phyloP scores from a whole-genome alignment of 2,329 filamentous ascomycete species.

The Phialemonium atrogriseum region DNA sequence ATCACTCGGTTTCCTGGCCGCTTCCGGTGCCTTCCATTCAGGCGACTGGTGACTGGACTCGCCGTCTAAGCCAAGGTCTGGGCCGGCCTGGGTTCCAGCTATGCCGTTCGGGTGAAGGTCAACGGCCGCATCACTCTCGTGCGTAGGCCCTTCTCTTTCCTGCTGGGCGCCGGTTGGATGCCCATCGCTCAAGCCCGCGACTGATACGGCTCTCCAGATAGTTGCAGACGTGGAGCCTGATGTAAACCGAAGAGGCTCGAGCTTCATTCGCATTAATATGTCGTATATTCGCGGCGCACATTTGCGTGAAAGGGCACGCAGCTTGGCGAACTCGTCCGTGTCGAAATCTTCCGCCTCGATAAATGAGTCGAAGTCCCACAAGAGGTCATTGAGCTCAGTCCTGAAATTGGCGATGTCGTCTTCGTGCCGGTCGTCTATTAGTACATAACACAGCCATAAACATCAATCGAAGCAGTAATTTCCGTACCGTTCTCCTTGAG shows the following conservation, averaged over 20 bases:
- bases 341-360: constrained; percentile 42
- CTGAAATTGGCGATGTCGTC: constrained; percentile 42
- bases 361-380: constrained; percentile 52
- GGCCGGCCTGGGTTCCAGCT: too few relatives aligned
- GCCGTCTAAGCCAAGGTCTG: too few relatives aligned
- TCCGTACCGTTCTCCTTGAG: constrained; percentile 46
- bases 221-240: too few relatives aligned
- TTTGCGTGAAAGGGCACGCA: constrained; percentile 38
- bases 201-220: too few relatives aligned
- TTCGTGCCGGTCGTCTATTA: constrained; percentile 13
- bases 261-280: constrained; percentile 45
- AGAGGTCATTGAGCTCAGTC: constrained; percentile 36
- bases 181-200: too few relatives aligned
- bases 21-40: too few relatives aligned
- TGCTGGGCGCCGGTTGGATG: too few relatives aligned
- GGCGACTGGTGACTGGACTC: too few relatives aligned
- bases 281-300: constrained; percentile 40
- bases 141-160: too few relatives aligned
- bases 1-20: constrained; percentile 1
- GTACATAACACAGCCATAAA: too few relatives aligned
- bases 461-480: background rate
- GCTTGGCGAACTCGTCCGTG: constrained; percentile 36
- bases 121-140: too few relatives aligned
- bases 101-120: too few relatives aligned
- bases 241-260: constrained; percentile 32